Evolutionary conservation across 1,284 basidiomycete species (phyloP).

Genomic region (Cystobasidium sp.): DNA sequence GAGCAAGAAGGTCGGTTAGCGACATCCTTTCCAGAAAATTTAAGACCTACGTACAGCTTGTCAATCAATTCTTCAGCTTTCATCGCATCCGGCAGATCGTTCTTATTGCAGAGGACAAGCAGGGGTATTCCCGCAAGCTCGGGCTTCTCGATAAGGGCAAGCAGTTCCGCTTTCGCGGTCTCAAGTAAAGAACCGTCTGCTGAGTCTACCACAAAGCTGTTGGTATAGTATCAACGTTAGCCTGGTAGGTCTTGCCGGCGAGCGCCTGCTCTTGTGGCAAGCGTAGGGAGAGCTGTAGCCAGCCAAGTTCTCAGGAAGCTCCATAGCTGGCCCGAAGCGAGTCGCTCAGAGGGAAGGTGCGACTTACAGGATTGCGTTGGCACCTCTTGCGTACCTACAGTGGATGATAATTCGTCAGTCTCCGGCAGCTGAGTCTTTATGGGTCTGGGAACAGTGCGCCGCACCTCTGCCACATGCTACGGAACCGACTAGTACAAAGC

Average conservation of each 20-base stretch:
- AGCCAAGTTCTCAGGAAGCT: no score
- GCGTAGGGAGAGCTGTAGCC: no score
- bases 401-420: no score
- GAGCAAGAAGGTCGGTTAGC: constrained; percentile 4
- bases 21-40: constrained; percentile 42
- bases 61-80: constrained; percentile 84
- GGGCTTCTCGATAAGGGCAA: constrained; percentile 76
- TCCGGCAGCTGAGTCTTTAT: no score
- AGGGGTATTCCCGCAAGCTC: constrained; percentile 79
- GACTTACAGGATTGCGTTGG: constrained; percentile 88
- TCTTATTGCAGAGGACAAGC: constrained; percentile 95
- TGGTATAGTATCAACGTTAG: constrained; percentile 42
- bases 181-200: constrained; percentile 80
- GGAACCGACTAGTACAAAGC: constrained; percentile 65
- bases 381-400: constrained; percentile 78
- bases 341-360: constrained; percentile 38
- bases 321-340: no score
- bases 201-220: constrained; percentile 88
- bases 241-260: constrained; percentile 44
- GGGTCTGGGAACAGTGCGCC: no score
- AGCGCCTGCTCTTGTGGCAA: no score
- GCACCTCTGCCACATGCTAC: constrained; percentile 76
- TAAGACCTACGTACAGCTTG: constrained; percentile 66
- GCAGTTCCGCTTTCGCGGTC: constrained; percentile 84
- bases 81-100: constrained; percentile 79